phyloP scores from a whole-genome alignment of 768 basidiomycete species.

The Leccinum imitatum region DNA sequence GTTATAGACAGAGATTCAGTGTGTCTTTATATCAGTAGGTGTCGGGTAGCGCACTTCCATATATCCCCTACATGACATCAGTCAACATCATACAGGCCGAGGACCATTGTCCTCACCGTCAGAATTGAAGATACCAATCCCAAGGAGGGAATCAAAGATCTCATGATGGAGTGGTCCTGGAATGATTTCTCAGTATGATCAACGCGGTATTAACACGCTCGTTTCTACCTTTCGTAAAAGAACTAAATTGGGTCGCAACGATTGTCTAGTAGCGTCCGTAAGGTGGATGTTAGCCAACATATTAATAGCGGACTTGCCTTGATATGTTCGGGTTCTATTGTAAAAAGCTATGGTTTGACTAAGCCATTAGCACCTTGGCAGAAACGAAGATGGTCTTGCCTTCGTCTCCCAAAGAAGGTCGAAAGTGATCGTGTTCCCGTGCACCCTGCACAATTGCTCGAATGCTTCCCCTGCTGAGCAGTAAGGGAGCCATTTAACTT shows the following conservation, averaged over 20 bases:
- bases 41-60: constrained; percentile 45
- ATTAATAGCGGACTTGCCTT: constrained; percentile 25
- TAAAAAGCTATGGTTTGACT: constrained; percentile 36
- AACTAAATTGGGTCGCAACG: constrained; percentile 42
- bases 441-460: constrained; percentile 19
- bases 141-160: constrained; percentile 36
- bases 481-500: not conserved
- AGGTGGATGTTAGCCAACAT: not conserved
- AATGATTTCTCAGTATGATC: constrained; percentile 21
- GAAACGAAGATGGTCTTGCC: constrained; percentile 24
- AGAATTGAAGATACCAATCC: constrained; percentile 57
- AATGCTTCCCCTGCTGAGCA: constrained; percentile 29
- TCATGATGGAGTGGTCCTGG: constrained; percentile 8
- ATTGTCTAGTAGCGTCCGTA: constrained; percentile 31
- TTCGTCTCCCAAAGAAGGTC: constrained; percentile 39
- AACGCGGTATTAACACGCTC: not conserved
- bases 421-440: constrained; percentile 35
- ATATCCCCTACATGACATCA: constrained; percentile 39
- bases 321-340: constrained; percentile 47
- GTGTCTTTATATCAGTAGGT: not conserved
- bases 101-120: constrained; percentile 37
- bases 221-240: constrained; percentile 37
- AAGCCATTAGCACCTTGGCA: not conserved
- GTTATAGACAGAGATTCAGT: not conserved
- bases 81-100: not conserved